A percentile compares a stretch with the other conserved stretches of the same genome.
phyloP scores from a whole-genome alignment of 2,329 filamentous ascomycete species.

The Penicillium digitatum region DNA sequence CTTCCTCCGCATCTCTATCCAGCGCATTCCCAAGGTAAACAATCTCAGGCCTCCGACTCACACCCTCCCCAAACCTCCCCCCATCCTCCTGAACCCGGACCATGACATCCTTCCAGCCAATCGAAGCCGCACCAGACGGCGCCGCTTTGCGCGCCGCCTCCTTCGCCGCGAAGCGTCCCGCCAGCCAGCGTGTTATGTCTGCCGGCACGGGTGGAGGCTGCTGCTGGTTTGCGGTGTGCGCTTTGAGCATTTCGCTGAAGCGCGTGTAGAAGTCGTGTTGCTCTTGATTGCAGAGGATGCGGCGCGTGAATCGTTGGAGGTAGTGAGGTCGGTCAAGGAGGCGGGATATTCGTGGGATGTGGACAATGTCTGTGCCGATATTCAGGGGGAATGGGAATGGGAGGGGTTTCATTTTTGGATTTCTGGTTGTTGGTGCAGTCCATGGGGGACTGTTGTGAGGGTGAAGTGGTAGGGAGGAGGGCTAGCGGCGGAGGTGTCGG shows the following conservation, averaged over 20 bases:
- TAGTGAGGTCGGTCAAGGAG: constrained; percentile 51
- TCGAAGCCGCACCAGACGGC: constrained; percentile 46
- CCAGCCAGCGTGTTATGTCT: constrained; percentile 44
- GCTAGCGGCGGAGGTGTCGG: neutral
- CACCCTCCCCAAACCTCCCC: constrained; percentile 10
- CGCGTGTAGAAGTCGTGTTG: constrained; percentile 36
- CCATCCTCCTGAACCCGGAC: constrained; percentile 33
- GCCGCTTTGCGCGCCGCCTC: constrained; percentile 73
- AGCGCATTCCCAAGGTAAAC: constrained; percentile 29
- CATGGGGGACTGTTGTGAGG: neutral
- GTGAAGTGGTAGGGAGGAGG: neutral
- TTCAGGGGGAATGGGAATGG: constrained; percentile 63
- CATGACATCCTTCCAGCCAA: constrained; percentile 61
- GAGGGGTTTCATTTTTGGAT: constrained; percentile 30
- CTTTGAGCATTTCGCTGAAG: constrained; percentile 22
- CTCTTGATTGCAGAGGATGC: constrained; percentile 42
- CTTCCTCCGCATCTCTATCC: constrained; percentile 22
- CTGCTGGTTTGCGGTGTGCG: neutral
- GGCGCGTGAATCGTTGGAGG: constrained; percentile 37
- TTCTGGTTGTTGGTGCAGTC: neutral
- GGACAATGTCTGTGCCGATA: constrained; percentile 76
- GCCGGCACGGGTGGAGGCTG: constrained; percentile 14
- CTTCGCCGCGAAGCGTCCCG: constrained; percentile 65
- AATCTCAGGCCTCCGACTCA: constrained; percentile 36
- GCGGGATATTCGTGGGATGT: constrained; percentile 59